Conservation (phyloP, 352 stramenopile genomes). For the Pythium utonaiense region DNA sequence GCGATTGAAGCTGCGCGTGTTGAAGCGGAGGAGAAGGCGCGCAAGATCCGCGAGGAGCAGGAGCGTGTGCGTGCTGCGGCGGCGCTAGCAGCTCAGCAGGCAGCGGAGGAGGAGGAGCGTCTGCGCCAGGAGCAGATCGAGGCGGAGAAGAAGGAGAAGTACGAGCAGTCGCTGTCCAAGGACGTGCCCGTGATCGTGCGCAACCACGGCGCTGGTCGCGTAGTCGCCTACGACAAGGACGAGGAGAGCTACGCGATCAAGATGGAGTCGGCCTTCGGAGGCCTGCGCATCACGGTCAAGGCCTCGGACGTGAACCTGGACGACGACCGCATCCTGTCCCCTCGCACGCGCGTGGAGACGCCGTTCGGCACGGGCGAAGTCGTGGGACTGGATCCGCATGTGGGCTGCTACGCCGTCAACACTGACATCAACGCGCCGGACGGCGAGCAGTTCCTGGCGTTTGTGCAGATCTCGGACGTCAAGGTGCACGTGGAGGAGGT, state of each 20-base stretch:
- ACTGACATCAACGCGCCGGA: constrained; percentile 74
- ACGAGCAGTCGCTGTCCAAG: constrained; percentile 83
- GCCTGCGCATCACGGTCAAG: constrained; percentile 68
- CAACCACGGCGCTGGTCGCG: constrained; percentile 59
- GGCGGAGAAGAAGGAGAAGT: constrained; percentile 74
- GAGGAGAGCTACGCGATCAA: constrained; percentile 71
- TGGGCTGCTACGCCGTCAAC: constrained; percentile 88
- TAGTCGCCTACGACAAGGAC: constrained; percentile 81
- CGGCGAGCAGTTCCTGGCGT: constrained; percentile 78
- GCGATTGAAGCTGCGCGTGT: constrained; percentile 25
- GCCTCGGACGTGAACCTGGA: constrained; percentile 72
- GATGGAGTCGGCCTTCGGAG: constrained; percentile 61
- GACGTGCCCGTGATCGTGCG: constrained; percentile 83
- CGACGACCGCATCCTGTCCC: constrained; percentile 82
- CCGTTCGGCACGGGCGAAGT: constrained; percentile 81
- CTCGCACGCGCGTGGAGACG: constrained; percentile 80
- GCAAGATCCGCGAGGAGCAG: constrained; percentile 26
- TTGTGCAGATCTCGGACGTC: constrained; percentile 81
- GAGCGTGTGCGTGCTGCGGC: constrained; percentile 48
- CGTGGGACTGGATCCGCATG: constrained; percentile 78
- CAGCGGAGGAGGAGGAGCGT: constrained; percentile 46
- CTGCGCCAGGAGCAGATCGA: constrained; percentile 44
- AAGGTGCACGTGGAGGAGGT: constrained; percentile 62
- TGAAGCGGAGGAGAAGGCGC: constrained; percentile 27
- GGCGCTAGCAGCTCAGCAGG: constrained; percentile 34